phyloP scores from a whole-genome alignment of 164 flowering plant genomes.

The Magnolia sinica region DNA sequence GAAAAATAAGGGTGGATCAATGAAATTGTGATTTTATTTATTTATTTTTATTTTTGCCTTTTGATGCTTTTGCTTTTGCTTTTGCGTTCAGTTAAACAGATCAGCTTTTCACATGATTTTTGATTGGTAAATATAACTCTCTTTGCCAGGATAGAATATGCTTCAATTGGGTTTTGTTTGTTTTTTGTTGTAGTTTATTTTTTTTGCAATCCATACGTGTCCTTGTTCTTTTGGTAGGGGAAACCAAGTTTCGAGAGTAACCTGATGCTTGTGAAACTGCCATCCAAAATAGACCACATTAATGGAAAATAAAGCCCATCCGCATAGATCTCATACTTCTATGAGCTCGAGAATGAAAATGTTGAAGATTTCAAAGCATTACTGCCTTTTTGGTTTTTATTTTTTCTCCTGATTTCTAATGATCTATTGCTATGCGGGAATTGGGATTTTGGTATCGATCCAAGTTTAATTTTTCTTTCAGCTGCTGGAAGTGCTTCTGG shows the following conservation, averaged over 20 bases:
- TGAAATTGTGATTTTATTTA: too few relatives aligned
- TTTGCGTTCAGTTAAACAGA: neutral
- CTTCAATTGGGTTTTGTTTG: neutral
- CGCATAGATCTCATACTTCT: neutral
- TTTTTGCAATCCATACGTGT: too few relatives aligned
- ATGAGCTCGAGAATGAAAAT: too few relatives aligned
- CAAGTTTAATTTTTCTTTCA: conserved; percentile 10
- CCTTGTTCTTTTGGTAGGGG: neutral
- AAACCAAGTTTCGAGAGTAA: neutral
- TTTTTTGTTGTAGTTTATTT: neutral
- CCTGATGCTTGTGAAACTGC: neutral
- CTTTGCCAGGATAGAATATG: neutral
- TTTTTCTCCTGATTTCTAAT: neutral
- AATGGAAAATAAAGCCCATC: neutral
- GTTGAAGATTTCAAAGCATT: neutral
- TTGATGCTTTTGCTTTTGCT: neutral
- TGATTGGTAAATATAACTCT: neutral
- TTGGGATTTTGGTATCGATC: neutral
- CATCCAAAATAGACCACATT: neutral
- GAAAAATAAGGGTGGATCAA: too few relatives aligned
- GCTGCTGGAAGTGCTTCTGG: conserved; percentile 47
- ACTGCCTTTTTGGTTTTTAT: neutral
- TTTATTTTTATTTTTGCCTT: neutral
- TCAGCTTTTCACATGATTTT: neutral
- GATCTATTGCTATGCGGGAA: neutral